Evolutionary conservation across 2,329 filamentous ascomycete genomes (phyloP), one percentile per base, ranked within the genome.

Genomic region (Teratosphaeria gauchensis): DNA sequence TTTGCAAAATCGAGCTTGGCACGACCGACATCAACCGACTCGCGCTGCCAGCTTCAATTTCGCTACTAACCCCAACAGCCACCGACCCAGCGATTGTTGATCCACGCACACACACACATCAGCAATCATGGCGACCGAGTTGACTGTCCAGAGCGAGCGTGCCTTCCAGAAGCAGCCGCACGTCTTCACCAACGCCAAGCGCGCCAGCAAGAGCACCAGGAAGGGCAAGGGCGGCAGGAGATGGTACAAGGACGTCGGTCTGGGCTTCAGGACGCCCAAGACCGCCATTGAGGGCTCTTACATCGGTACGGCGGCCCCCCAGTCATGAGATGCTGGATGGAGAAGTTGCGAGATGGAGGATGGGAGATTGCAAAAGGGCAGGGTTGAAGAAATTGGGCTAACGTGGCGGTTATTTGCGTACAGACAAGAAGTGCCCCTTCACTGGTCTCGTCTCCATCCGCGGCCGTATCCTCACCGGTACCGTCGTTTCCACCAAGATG

Each of bases 401-500:
- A 56, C 55, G 14, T 35, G 51, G 21, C 42, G 58, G 54, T 31
- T 28, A n/a, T 30, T 28, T 21, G 42, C 42, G 42, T 55, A 74
- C 76, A 96, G 94, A 99, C 88, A 99, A 99, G 90, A 99, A 99
- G 86, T 99, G 94, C 89, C 94, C 94, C 71, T 99, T 99, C 88
- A 96, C 91, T 73, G 95, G 95, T 78, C 84, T 92, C 79, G 92
- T 99, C 79, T 97, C 94, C 69, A 99, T 99, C 84, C 94, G 94
- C 84, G 94, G 94, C 80, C 92, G 94, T 92, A 99, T 99, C 86
- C 85, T 99, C 71, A 97, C 92, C 78, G 94, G 94, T 76, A 96
- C 91, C 77, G 94, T 99, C 76, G 89, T 97, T 76, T 97, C 92
- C 74, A 99, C 94, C 82, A 99, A 99, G 90, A 99, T 99, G 94